Conservation (phyloP, 2,329 filamentous ascomycete genomes). For the Ascochyta viciae-villosae region DNA sequence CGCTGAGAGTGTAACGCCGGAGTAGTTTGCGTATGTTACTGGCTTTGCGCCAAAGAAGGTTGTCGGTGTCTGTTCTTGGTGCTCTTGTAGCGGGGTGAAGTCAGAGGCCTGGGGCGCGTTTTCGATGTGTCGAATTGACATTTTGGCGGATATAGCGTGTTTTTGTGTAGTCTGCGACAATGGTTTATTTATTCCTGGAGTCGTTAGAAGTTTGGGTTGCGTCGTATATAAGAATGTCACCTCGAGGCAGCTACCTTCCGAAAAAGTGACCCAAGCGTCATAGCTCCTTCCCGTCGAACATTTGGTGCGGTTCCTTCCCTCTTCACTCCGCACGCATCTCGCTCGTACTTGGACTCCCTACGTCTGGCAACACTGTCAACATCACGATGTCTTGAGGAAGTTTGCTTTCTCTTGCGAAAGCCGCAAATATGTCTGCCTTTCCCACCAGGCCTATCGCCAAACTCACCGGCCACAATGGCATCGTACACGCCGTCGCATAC, state of each 20-base stretch:
- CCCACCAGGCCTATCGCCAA: slow-evolving; percentile 50
- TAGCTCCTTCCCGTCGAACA: slow-evolving; percentile 22
- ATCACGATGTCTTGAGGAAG: slow-evolving; percentile 32
- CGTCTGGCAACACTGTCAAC: neutral
- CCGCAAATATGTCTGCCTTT: slow-evolving; percentile 46
- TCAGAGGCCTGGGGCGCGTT: slow-evolving; percentile 63
- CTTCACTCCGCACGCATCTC: slow-evolving; percentile 9
- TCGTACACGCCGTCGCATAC: slow-evolving; percentile 60
- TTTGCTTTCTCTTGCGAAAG: slow-evolving; percentile 1
- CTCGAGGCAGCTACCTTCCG: slow-evolving; percentile 17
- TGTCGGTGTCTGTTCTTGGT: slow-evolving; percentile 74
- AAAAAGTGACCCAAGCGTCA: slow-evolving; percentile 34
- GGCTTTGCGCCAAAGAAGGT: slow-evolving; percentile 76
- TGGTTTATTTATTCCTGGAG: neutral
- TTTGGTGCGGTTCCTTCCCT: slow-evolving; percentile 6
- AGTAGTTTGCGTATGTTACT: slow-evolving; percentile 70
- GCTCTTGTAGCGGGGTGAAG: slow-evolving; percentile 71
- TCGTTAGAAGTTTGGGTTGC: neutral
- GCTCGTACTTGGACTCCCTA: neutral
- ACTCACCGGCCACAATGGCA: slow-evolving; percentile 53
- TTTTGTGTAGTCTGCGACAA: neutral
- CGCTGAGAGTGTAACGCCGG: slow-evolving; percentile 65
- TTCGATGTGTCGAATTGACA: slow-evolving; percentile 60
- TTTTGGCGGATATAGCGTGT: slow-evolving; percentile 12
- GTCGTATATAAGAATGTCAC: neutral